A percentile compares a stretch with the other conserved stretches of the same genome.
Conservation (phyloP, 805 yeast species). For the Yamadazyma kitorensis region DNA sequence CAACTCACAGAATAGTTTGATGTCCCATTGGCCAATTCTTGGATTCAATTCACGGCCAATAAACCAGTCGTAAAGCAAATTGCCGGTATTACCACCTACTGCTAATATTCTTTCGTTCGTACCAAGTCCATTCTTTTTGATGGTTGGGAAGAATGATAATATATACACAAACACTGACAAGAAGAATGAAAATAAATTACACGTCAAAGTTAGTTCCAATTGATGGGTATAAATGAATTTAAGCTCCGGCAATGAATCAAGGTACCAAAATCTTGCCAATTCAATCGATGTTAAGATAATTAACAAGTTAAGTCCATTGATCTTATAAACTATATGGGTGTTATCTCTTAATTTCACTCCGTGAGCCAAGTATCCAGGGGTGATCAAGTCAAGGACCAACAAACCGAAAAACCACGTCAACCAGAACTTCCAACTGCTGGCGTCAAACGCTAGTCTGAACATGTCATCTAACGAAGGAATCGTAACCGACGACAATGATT, state of each 20-base stretch:
- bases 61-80: conserved; percentile 83
- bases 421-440: conserved; percentile 55
- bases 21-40: conserved; percentile 78
- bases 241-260: conserved; percentile 65
- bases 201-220: conserved; percentile 58
- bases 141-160: conserved; percentile 61
- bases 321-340: conserved; percentile 62
- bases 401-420: conserved; percentile 68
- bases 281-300: conserved; percentile 37
- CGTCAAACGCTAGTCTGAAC: conserved; percentile 4
- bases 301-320: conserved; percentile 71
- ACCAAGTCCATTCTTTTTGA: conserved; percentile 46
- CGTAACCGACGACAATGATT: too few species aligned
- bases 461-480: not conserved
- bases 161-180: conserved; percentile 66
- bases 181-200: conserved; percentile 61
- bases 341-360: conserved; percentile 83
- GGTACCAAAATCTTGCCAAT: conserved; percentile 49
- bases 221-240: conserved; percentile 70
- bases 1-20: conserved; percentile 88
- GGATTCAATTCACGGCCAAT: conserved; percentile 97
- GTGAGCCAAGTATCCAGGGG: conserved; percentile 54
- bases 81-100: conserved; percentile 81
- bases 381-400: conserved; percentile 56
- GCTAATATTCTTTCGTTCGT: conserved; percentile 74